Evolutionary conservation across 805 yeast genomes (phyloP).

Genomic region (Yamadazyma sp.): DNA sequence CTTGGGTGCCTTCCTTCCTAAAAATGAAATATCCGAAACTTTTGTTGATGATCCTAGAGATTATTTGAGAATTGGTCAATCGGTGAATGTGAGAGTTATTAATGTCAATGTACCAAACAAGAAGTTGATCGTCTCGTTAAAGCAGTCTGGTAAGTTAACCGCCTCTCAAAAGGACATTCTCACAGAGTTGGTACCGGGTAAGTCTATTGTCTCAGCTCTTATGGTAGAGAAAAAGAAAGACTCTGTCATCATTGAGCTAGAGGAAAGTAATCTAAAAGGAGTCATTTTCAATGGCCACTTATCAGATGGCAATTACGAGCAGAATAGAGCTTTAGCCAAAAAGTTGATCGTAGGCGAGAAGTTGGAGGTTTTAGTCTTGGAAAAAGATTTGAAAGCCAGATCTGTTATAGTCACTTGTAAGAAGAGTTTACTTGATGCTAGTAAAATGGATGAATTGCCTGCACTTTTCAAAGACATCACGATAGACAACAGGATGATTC

Average conservation of each 20-base stretch:
- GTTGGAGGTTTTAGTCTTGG: slow-evolving; percentile 63
- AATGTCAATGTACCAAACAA: slow-evolving; percentile 51
- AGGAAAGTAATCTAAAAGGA: slow-evolving; percentile 56
- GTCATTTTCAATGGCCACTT: slow-evolving; percentile 73
- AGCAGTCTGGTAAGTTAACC: slow-evolving; percentile 56
- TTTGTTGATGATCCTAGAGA: slow-evolving; percentile 76
- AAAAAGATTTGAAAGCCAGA: slow-evolving; percentile 60
- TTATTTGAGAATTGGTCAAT: slow-evolving; percentile 79
- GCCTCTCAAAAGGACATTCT: slow-evolving; percentile 48
- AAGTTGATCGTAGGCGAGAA: slow-evolving; percentile 60
- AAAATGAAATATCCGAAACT: slow-evolving; percentile 86
- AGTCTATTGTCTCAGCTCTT: slow-evolving; percentile 54
- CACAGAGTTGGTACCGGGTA: slow-evolving; percentile 55
- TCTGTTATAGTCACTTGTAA: slow-evolving; percentile 66
- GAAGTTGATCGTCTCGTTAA: slow-evolving; percentile 71
- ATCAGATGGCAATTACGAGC: slow-evolving; percentile 73
- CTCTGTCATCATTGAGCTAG: slow-evolving; percentile 64
- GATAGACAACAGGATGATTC: slow-evolving; percentile 42
- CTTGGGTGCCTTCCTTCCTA: slow-evolving; percentile 78
- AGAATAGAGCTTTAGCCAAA: slow-evolving; percentile 65
- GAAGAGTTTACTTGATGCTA: slow-evolving; percentile 63
- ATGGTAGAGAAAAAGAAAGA: slow-evolving; percentile 78
- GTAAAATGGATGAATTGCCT: slow-evolving; percentile 56
- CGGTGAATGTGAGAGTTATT: slow-evolving; percentile 67
- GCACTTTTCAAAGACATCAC: slow-evolving; percentile 54